Evolutionary conservation across 2,329 filamentous ascomycete species (phyloP).

Genomic region (Penicillium crustosum): DNA sequence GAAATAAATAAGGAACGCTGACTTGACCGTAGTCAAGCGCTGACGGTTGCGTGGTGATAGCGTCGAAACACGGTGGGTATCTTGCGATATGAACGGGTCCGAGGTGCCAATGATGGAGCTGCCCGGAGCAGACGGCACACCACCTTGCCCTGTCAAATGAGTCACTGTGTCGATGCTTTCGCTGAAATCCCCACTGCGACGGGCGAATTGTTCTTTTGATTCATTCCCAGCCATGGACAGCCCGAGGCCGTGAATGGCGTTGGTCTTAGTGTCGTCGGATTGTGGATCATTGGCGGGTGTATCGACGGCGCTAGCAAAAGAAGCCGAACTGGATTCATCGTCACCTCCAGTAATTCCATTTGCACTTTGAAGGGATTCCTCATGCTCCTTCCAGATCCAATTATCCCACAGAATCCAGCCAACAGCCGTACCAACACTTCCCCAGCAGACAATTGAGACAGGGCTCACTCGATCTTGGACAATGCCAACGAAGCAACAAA

Average conservation of each 20-base stretch:
- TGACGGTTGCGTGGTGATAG: conserved; percentile 60
- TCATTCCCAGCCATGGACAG: conserved; percentile 42
- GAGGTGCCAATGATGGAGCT: conserved; percentile 26
- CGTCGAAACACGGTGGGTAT: conserved; percentile 30
- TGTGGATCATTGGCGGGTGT: conserved; percentile 27
- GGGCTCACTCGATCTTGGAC: conserved; percentile 84
- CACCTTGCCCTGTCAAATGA: conserved; percentile 25
- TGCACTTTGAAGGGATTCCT: conserved; percentile 34
- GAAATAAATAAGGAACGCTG: conserved; percentile 87
- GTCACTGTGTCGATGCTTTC: conserved; percentile 53
- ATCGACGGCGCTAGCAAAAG: conserved; percentile 34
- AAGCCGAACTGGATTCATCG: conserved; percentile 45
- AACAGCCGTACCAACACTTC: conserved; percentile 75
- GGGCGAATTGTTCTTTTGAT: conserved; percentile 32
- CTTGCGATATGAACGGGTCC: conserved; percentile 21
- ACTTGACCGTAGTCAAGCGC: conserved; percentile 80
- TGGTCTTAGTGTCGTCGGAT: conserved; percentile 32
- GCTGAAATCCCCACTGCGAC: conserved; percentile 30
- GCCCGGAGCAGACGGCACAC: conserved; percentile 21
- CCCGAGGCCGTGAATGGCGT: conserved; percentile 45
- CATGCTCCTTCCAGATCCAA: conserved; percentile 76
- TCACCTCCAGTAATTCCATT: conserved; percentile 35
- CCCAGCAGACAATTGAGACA: conserved; percentile 82
- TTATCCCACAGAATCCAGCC: conserved; percentile 91
- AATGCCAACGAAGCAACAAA: conserved; percentile 90